These are phyloP conservation scores for Leucocoprinus birnbaumii DNA, from an alignment of 768 basidiomycete genomes.

Conservation along the genomic window DNA sequence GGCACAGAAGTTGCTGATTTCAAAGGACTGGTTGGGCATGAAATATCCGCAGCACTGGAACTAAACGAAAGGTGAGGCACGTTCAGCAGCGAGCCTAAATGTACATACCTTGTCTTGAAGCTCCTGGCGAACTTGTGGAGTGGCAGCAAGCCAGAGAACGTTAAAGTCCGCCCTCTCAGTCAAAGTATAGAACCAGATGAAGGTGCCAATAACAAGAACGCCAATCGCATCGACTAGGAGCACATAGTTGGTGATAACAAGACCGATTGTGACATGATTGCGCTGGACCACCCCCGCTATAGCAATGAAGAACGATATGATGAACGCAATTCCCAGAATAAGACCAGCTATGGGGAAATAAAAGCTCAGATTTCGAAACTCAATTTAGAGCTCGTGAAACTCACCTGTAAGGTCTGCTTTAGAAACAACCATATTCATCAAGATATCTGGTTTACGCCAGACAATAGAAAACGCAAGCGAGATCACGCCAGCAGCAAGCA, in stretches of 20 bases:
- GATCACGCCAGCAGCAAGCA: constrained; percentile 69
- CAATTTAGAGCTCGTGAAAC: constrained; percentile 16
- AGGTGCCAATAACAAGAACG: constrained; percentile 62
- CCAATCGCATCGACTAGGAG: constrained; percentile 63
- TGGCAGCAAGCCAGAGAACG: constrained; percentile 46
- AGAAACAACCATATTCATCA: constrained; percentile 72
- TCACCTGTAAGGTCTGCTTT: constrained; percentile 56
- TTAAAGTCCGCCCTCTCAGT: constrained; percentile 69
- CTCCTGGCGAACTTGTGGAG: constrained; percentile 41
- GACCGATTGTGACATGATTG: constrained; percentile 64
- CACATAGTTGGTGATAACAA: constrained; percentile 75
- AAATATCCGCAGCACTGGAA: constrained; percentile 87
- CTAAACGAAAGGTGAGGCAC: constrained; percentile 32
- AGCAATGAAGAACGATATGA: constrained; percentile 69
- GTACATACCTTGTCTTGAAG: constrained; percentile 72
- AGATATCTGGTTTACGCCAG: constrained; percentile 65
- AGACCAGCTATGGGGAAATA: constrained; percentile 55
- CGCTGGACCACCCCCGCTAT: constrained; percentile 68
- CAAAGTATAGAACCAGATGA: constrained; percentile 83
- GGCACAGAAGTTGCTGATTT: constrained; percentile 59
- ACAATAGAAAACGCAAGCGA: constrained; percentile 66
- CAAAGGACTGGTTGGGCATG: constrained; percentile 55
- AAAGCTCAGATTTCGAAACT: background rate
- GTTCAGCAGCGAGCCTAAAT: background rate
- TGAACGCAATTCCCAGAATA: constrained; percentile 61